These are phyloP conservation scores for Drechslera avenae DNA, from an alignment of 2,329 filamentous ascomycete genomes.

Conservation along the genomic window DNA sequence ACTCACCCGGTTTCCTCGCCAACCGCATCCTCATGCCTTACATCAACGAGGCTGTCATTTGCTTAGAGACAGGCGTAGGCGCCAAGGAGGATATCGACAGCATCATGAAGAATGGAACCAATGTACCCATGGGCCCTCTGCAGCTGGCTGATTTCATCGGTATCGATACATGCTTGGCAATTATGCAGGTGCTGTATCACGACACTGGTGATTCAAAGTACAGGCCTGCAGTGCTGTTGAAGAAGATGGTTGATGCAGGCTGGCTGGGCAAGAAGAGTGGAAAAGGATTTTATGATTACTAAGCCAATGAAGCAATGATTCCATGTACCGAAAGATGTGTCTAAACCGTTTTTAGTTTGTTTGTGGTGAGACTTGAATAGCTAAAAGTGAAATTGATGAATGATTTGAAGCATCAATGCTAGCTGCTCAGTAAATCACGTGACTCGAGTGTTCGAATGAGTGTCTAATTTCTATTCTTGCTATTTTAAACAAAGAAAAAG, in stretches of 20 bases:
- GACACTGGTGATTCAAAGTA: constrained; percentile 98
- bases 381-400: too few relatives aligned
- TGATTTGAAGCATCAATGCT: too few relatives aligned
- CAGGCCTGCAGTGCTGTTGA: constrained; percentile 81
- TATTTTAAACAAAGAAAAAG: too few relatives aligned
- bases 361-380: too few relatives aligned
- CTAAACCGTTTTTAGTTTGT: too few relatives aligned
- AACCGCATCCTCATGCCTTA: constrained; percentile 99
- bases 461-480: too few relatives aligned
- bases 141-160: constrained; percentile 96
- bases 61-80: constrained; percentile 90
- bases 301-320: neutral
- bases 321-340: too few relatives aligned
- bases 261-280: constrained; percentile 98
- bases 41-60: constrained; percentile 97
- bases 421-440: too few relatives aligned
- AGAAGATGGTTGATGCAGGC: constrained; percentile 96
- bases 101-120: constrained; percentile 99
- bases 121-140: constrained; percentile 96
- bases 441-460: too few relatives aligned
- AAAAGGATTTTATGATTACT: constrained; percentile 92
- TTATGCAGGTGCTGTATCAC: constrained; percentile 91
- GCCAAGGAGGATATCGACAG: constrained; percentile 88
- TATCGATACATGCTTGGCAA: constrained; percentile 91
- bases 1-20: constrained; percentile 91